Base-by-base conservation (phyloP, 257 asterid genomes). In the Scutellaria barbata region DNA sequence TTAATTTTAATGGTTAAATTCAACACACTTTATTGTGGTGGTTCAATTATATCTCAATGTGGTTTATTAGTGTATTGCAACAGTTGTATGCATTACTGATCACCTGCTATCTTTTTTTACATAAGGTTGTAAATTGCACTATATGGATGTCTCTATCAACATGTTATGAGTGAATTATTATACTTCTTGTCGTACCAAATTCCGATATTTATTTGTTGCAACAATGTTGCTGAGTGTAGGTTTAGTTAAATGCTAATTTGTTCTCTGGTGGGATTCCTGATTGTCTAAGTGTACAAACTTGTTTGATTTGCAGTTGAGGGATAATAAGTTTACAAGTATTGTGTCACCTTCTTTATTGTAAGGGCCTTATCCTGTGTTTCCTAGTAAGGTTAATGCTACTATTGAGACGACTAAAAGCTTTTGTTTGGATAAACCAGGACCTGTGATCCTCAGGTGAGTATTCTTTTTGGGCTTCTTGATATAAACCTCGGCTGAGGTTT, bases 211-310 rank as follows among this genome's bases (percentile, higher is more conserved):
- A n/a, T n/a, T n/a, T n/a, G n/a, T n/a, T n/a, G n/a, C n/a, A n/a
- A n/a, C n/a, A n/a, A n/a, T n/a, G n/a, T n/a, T n/a, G n/a, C n/a
- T n/a, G n/a, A n/a, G n/a, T n/a, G n/a, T n/a, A 86, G 85, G 98
- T 85, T 12, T 90, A 96, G 98, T 67, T 92, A 11, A 95, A 92
- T 8, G 82, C 78, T 0, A 92, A 92, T 64, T 20, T 69, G 13
- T 92, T 92, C 57, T 71, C 92, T 0, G 96, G 96, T 10, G 85
- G 82, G 62, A 84, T 92, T 25, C 98, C 98, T 0, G 96, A 92
- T 68, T 92, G 57, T 90, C 96, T 0, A 77, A 84, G 1, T 92
- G 98, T 62, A 55, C 71, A 11, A 79, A 70, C 69, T 56, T 92
- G 37, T 83, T 90, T 17, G 98, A 92, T 79, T 78, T 92, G 83